Evolutionary conservation across 306 rosid species (phyloP).

Genomic region (Trifolium subterraneum): DNA sequence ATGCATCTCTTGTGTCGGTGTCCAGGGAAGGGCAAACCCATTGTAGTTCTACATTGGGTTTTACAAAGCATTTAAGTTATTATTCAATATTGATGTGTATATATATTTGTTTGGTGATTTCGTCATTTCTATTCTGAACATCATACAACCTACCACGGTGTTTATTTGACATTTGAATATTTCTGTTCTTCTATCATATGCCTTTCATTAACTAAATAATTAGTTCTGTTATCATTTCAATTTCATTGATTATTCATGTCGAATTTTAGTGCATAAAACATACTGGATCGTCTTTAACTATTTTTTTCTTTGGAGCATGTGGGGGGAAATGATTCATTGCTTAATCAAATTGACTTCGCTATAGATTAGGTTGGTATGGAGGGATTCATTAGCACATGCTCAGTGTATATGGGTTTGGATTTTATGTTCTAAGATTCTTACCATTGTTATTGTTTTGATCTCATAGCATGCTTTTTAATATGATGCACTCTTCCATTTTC

Average conservation of each 20-base stretch:
- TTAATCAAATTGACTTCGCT: not conserved
- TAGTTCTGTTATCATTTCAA: not conserved
- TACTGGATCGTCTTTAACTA: not conserved
- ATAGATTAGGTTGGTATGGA: not conserved
- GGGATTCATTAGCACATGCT: not conserved
- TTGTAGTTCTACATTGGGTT: not conserved
- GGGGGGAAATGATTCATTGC: not conserved
- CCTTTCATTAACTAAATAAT: not conserved
- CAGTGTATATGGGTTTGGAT: not conserved
- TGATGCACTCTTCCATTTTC: not conserved
- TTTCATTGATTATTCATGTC: not conserved
- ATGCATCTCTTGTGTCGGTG: not conserved
- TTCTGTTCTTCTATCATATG: conserved; percentile 1
- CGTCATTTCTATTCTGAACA: too few relatives aligned
- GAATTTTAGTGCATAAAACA: not conserved
- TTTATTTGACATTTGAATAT: conserved; percentile 18
- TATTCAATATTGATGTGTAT: not conserved
- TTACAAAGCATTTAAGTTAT: not conserved
- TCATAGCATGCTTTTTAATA: not conserved
- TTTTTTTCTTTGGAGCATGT: not conserved
- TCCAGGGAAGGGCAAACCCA: not conserved
- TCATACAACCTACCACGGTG: not conserved
- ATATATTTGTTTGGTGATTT: conserved; percentile 14
- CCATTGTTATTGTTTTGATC: conserved; percentile 10
- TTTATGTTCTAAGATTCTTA: conserved; percentile 3